Base-by-base conservation (phyloP, 208 protist genomes). In the Phytomonas francai region DNA sequence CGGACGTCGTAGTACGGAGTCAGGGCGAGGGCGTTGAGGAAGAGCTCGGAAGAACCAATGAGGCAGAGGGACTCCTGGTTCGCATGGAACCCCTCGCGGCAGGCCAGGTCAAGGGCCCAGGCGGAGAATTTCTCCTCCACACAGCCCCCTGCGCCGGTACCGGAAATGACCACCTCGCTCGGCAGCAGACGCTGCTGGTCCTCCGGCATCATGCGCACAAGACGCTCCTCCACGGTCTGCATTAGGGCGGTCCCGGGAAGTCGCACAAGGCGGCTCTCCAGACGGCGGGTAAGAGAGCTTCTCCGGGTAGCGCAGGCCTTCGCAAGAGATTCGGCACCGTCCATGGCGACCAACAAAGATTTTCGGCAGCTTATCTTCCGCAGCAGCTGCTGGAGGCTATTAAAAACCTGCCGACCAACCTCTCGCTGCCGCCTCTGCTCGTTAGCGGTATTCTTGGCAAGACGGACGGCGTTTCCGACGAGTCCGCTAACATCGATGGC, bases 41-140 rank as follows among this genome's bases (percentile, higher is more conserved):
- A 87, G 51, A 94, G 71, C 69, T 93, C 83, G 3, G 63, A 73
- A 1, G 79, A 66, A 0, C 91, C 91, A 42, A 96, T 70, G 29
- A 96, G 42, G 64, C 82, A 89, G 30, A 96, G 68, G 22, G 84
- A 88, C n/a, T 88, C 76, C 25, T 72, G 70, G 67, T 83, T 83
- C 22, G 76, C 73, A 65, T 83, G 75, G 39, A 80, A 83, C 12
- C 68, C 74, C n/a, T 84, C 79, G 14, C 84, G 75, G 68, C 74
- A 83, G 12, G 91, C 85, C n/a, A 96, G 63, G 69, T 96, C 91
- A 14, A 94, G 71, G 28, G 87, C 87, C 88, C 91, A 96, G 25
- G 87, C 78, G 31, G 83, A 70, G 63, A 94, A 83, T 72, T 96
- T 96, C 63, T 86, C 77, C 72, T 96, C 91, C 61, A 84, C 81